Conservation (phyloP, 2,329 filamentous ascomycete genomes). For the Clarireedia homoeocarpa region DNA sequence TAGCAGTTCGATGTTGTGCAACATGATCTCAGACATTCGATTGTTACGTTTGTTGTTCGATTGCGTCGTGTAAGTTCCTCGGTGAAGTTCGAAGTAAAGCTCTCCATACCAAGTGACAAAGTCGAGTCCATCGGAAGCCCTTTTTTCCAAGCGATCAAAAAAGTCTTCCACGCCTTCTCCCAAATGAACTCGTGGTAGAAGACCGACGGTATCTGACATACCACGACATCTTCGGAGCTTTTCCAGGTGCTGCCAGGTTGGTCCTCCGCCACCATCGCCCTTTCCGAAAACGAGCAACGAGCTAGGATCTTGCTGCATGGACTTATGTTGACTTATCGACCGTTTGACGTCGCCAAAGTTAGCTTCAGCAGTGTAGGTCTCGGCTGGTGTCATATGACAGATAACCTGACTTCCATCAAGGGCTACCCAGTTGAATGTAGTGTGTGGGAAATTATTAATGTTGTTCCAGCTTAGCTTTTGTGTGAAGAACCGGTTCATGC, state of each 20-base stretch:
- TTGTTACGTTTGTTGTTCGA: conserved; percentile 97
- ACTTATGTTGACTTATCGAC: conserved; percentile 89
- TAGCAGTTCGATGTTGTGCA: conserved; percentile 82
- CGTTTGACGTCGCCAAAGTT: conserved; percentile 91
- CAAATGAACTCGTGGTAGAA: conserved; percentile 81
- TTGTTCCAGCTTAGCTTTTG: conserved; percentile 99
- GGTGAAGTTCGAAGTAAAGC: conserved; percentile 94
- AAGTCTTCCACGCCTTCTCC: conserved; percentile 90
- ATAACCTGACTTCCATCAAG: conserved; percentile 94
- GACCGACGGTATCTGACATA: conserved; percentile 77
- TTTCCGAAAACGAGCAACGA: conserved; percentile 93
- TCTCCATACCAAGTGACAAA: conserved; percentile 97
- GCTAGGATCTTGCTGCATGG: conserved; percentile 84
- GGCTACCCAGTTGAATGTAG: conserved; percentile 97
- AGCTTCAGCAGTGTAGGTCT: conserved; percentile 92
- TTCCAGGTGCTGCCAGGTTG: conserved; percentile 88
- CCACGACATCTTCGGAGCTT: conserved; percentile 90
- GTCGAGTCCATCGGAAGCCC: conserved; percentile 50
- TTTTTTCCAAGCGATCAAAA: conserved; percentile 77
- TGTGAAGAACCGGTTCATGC: conserved; percentile 93
- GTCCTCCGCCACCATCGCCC: conserved; percentile 90
- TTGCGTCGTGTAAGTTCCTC: conserved; percentile 95
- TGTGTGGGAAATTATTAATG: conserved; percentile 98
- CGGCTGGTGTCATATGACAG: conserved; percentile 92
- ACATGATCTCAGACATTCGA: conserved; percentile 71